A percentile compares a stretch with the other conserved stretches of the same genome.
Conservation (phyloP, 2,329 filamentous ascomycete genomes). For the Sporothrix inflata region DNA sequence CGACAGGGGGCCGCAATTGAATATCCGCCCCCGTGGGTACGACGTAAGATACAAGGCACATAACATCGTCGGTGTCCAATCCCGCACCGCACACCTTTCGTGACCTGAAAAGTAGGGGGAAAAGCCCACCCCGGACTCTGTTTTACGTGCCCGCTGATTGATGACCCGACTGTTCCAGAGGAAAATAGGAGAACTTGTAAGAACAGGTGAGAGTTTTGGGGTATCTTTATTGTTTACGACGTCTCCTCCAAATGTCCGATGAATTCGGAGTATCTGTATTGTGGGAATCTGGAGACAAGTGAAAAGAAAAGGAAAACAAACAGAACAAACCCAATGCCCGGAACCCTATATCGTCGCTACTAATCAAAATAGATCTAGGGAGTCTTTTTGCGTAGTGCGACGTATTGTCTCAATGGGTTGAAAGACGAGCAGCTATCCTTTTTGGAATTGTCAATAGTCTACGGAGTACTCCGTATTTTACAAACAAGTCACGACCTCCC, state of each 20-base stretch:
- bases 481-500: not conserved
- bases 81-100: not conserved
- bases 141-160: not conserved
- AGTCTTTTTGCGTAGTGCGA: not conserved
- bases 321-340: not conserved
- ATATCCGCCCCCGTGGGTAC: not conserved
- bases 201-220: not conserved
- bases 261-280: conserved; percentile 4
- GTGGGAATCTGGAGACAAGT: not conserved
- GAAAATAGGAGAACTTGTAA: not conserved
- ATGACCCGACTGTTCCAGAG: not conserved
- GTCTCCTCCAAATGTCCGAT: not conserved
- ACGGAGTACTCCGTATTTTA: not conserved
- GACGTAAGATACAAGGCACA: not conserved
- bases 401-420: not conserved
- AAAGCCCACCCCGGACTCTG: not conserved
- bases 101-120: too few relatives aligned
- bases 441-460: not conserved
- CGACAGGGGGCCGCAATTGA: conserved; percentile 8
- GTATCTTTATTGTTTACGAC: not conserved
- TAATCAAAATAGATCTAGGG: not conserved
- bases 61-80: not conserved
- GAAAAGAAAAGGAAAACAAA: not conserved
- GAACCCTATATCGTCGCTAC: not conserved
- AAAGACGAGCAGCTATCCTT: not conserved